Evolutionary conservation across 108 stramenopile genomes (phyloP), one percentile per base, ranked within the genome.

Genomic region (Aurantiochytrium sp.): DNA sequence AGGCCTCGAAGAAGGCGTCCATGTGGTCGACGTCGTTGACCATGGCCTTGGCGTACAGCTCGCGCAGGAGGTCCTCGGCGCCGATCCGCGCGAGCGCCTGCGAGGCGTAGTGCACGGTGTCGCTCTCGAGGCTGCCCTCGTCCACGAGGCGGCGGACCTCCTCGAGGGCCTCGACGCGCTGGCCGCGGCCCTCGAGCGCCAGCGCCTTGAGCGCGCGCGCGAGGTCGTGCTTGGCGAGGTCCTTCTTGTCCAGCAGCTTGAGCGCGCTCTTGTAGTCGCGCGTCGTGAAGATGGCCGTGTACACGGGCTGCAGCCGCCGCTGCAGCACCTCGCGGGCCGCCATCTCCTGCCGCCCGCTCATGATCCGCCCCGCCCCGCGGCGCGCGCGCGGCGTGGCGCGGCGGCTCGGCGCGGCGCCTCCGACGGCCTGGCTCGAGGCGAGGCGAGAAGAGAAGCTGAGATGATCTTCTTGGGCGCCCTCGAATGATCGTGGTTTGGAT

Each of bases 271-370:
- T 81, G 45, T 48, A 81, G 45, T 81, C 73, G 45, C 73, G 42
- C 27, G 73, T 48, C 42, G n/a, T 30, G 59, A 65, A 65, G 42
- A 81, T 48, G 42, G 73, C 73, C 39, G 21, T 41, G 73, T 81
- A 81, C 73, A 81, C 73, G 39, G 73, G 73, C 73, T 81, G 73
- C 73, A 81, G 73, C 45, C 45, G 39, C 39, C 73, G 39, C 45
- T 81, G 73, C 73, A 65, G 59, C 59, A 65, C 59, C 59, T 65
- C 59, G 34, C 59, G 59, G 22, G 59, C 59, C 8, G 59, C 59
- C 32, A 34, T 34, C 59, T 65, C 59, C 59, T 8, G 15, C 19
- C 59, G 59, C 27, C 32, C 27, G 59, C 59, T 65, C 59, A 65
- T 65, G 12, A 21, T 54, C 53, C 17, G 53, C 21, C 53, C n/a